These are phyloP conservation scores for Graphium sp. DNA, from an alignment of 2,329 filamentous ascomycete genomes.

Conservation along the genomic window DNA sequence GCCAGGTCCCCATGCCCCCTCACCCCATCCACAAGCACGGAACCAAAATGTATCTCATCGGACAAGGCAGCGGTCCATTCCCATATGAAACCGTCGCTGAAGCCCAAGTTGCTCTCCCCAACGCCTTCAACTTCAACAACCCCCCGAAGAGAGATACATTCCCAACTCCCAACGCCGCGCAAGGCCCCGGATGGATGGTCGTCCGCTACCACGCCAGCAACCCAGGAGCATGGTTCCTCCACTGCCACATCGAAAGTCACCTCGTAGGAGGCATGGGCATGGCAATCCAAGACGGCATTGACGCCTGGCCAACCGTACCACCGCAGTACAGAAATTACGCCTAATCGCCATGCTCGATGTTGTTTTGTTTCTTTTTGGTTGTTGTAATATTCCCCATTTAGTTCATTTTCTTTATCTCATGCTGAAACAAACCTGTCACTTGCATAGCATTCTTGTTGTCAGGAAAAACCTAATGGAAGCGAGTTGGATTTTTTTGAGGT, in stretches of 20 bases:
- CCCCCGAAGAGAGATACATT: constrained; percentile 33
- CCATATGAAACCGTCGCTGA: constrained; percentile 34
- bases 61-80: constrained; percentile 29
- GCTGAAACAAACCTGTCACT: too few species aligned
- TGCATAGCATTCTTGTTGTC: too few species aligned
- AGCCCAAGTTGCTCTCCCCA: constrained; percentile 25
- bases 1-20: constrained; percentile 22
- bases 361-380: too few species aligned
- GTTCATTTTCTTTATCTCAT: too few species aligned
- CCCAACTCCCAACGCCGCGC: constrained; percentile 4
- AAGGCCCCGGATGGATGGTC: constrained; percentile 23
- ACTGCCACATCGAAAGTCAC: constrained; percentile 39
- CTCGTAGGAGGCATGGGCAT: constrained; percentile 36
- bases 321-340: constrained; percentile 14
- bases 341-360: too few species aligned
- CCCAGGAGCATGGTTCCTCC: constrained; percentile 34
- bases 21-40: constrained; percentile 50
- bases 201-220: constrained; percentile 35
- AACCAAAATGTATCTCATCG: constrained; percentile 40
- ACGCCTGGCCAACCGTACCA: constrained; percentile 23
- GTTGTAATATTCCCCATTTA: too few species aligned
- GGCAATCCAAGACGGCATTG: constrained; percentile 28
- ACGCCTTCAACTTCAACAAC: constrained; percentile 36
- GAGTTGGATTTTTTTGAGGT: too few species aligned
- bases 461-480: too few species aligned